phyloP scores from a whole-genome alignment of 768 basidiomycete species.

The Lactifluus hygrophoroides region DNA sequence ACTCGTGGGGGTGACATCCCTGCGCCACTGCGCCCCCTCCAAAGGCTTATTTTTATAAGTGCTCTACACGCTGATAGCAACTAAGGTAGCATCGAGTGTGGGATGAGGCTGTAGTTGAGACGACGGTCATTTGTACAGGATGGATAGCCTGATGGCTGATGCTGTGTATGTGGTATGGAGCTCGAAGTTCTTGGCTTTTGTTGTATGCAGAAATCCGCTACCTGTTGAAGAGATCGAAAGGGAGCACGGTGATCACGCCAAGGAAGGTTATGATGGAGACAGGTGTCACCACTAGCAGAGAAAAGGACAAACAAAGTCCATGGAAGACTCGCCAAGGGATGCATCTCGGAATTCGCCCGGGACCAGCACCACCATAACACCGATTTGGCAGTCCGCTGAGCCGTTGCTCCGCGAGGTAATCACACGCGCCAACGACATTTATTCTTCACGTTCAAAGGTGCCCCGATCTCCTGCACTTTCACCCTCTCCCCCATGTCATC shows the following conservation, averaged over 20 bases:
- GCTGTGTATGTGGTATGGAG: too few relatives aligned
- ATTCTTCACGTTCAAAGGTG: neutral
- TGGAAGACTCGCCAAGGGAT: too few relatives aligned
- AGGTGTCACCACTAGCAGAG: neutral
- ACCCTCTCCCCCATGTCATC: constrained; percentile 9
- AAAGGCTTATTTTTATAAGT: constrained; percentile 36
- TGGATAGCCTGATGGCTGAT: too few relatives aligned
- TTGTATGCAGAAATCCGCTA: constrained; percentile 33
- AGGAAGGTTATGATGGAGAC: constrained; percentile 8
- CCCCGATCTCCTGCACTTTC: neutral
- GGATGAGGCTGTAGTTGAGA: neutral
- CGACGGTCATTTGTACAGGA: too few relatives aligned
- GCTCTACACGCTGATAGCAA: constrained; percentile 18
- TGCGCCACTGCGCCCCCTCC: constrained; percentile 38
- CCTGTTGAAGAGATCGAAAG: constrained; percentile 17
- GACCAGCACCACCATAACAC: too few relatives aligned
- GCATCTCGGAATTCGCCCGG: too few relatives aligned
- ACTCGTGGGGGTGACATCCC: constrained; percentile 29
- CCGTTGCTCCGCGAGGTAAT: too few relatives aligned
- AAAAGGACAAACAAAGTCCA: too few relatives aligned
- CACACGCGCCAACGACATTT: too few relatives aligned
- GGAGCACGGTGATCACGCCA: constrained; percentile 37
- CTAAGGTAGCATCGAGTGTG: constrained; percentile 4
- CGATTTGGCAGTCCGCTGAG: too few relatives aligned
- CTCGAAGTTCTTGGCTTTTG: constrained; percentile 34